phyloP scores from a whole-genome alignment of 306 rosid species.

The Astragalus membranaceus region DNA sequence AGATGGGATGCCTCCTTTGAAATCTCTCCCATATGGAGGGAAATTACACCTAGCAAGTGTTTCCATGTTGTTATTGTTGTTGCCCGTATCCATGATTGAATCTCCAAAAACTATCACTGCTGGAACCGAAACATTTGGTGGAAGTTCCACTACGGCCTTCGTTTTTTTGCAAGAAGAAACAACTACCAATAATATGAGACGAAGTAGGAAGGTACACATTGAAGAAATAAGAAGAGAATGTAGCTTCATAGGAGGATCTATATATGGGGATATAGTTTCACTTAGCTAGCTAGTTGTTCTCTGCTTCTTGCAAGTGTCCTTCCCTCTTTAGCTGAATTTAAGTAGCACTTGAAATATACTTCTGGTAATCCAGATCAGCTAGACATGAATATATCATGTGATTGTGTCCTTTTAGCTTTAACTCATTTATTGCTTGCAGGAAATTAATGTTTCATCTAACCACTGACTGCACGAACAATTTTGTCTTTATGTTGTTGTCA shows the following conservation, averaged over 20 bases:
- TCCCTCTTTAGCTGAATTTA: neutral
- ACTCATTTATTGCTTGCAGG: conserved; percentile 12
- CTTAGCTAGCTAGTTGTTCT: neutral
- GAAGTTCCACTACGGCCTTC: conserved; percentile 19
- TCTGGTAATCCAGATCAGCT: no score
- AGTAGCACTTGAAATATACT: no score
- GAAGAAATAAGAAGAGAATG: neutral
- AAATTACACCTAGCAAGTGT: conserved; percentile 29
- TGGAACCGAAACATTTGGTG: conserved; percentile 42
- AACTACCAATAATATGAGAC: neutral
- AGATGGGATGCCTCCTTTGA: conserved; percentile 26
- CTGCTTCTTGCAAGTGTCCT: neutral
- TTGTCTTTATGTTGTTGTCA: neutral
- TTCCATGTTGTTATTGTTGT: conserved; percentile 41
- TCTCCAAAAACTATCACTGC: conserved; percentile 70
- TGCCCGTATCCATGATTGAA: conserved; percentile 76
- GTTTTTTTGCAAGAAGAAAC: neutral
- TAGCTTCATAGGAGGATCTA: neutral
- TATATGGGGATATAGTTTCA: neutral
- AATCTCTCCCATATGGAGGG: conserved; percentile 32
- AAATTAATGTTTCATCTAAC: conserved; percentile 16
- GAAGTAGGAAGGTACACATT: neutral
- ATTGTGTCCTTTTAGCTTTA: neutral
- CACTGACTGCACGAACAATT: conserved; percentile 5
- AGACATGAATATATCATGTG: neutral